Base-by-base conservation (phyloP, 768 basidiomycete species). In the Hypholoma fasciculare region DNA sequence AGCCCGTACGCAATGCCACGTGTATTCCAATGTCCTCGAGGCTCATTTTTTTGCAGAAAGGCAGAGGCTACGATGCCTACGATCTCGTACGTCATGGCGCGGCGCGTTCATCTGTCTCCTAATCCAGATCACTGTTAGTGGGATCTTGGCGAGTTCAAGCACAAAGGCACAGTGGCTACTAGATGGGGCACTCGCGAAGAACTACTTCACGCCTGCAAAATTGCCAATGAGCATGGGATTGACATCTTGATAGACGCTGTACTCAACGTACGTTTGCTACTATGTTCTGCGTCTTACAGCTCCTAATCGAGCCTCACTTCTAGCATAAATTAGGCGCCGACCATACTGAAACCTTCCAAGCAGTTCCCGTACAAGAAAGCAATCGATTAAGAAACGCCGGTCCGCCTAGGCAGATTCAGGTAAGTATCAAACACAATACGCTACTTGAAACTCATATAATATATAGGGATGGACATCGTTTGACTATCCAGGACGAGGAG, bases 121-220 rank as follows among this genome's bases (percentile, higher is more conserved):
- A 20, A 37, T 44, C 52, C 5, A 7, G 20, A 27, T 23, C 42
- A 27, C 19, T 48, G 27, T 47, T 43, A 94, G 91, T 94, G 92
- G 92, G 92, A 94, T 68, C 72, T 94, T 16, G 92, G 92, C 37
- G 92, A 94, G 72, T 94, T 94, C 61, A 62, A 88, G 51, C 92
- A 91, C 70, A 92, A 88, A 66, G 89, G 88, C 14, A 72, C 82
- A 14, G 68, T 85, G 34, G 70, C 76, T 14, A 96, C 95, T 1
- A 82, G 93, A 58, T 98, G 94, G 94, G 95, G 95, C 20, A 88
- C 89, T 12, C 89, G 86, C 63, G 84, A 91, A 27, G 89, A 96
- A 59, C 81, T 95, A 26, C 66, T 94, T 1, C 65, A 75, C 11
- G 91, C 92, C 20, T 89, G 89, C 65, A 74, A 79, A 58, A 72